Conservation (phyloP, 768 basidiomycete species). For the Lentinus brumalis region DNA sequence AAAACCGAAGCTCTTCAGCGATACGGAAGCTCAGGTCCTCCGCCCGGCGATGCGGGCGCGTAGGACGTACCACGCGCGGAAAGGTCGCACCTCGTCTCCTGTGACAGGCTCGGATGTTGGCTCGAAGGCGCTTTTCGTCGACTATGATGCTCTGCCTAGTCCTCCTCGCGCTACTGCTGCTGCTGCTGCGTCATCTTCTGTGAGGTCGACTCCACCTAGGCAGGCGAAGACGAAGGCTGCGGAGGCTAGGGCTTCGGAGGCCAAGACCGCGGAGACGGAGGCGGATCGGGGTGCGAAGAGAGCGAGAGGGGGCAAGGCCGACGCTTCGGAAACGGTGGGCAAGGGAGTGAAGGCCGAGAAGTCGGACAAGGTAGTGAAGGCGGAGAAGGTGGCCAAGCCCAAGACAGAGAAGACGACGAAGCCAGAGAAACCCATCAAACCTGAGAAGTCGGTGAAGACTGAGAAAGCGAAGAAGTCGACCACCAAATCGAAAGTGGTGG, state of each 20-base stretch:
- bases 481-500: background rate
- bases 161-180: constrained; percentile 4
- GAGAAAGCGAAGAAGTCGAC: background rate
- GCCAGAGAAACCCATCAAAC: background rate
- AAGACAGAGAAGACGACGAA: background rate
- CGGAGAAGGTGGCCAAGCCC: background rate
- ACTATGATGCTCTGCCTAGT: constrained; percentile 38
- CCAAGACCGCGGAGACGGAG: background rate
- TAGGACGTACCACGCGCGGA: constrained; percentile 33
- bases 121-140: constrained; percentile 10
- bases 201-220: background rate
- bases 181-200: background rate
- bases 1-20: background rate
- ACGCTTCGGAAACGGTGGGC: too few relatives aligned
- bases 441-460: background rate
- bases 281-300: background rate
- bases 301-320: background rate
- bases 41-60: constrained; percentile 25
- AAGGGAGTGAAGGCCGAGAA: background rate
- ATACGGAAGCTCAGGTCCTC: constrained; percentile 12
- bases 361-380: too few relatives aligned
- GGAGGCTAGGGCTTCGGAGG: background rate
- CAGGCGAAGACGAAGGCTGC: background rate
- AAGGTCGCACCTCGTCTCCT: constrained; percentile 37
- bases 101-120: background rate